Base-by-base conservation (phyloP, 2,329 filamentous ascomycete genomes). In the Penicillium sp. region DNA sequence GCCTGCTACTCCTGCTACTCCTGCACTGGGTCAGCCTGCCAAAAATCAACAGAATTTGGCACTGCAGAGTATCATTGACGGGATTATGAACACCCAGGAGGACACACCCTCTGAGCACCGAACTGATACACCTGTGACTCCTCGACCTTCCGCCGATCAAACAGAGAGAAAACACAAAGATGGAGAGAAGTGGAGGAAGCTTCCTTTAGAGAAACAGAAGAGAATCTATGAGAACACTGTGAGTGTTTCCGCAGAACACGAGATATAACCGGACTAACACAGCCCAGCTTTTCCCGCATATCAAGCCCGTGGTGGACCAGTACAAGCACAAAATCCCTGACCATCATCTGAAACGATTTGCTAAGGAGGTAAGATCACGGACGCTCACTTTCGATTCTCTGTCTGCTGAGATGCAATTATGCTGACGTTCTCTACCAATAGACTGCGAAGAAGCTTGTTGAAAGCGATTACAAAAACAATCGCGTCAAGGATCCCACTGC, bases 211-310 rank as follows among this genome's bases (percentile, higher is more conserved):
- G 64, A 97, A 97, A 77, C 91, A 94, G 76, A 96, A 92, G 84
- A 96, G 91, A 78, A 82, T 96, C 2, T 97, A 97, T 68, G 93
- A 97, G 74, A 93, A 93, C 70, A 96, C 92, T 51, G 91, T 96
- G 82, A 74, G 90, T 79, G 15, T 29, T 23, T 7, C 9, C 5
- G 17, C 38, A 21, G 1, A 10, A n/a, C 23, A 35, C 10, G 17
- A 21, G 2, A 39, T 19, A 36, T 39, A 6, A n/a, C 29, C 10
- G 2, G 19, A 48, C 62, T 66, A 53, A 66, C 59, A 70, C 27
- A 27, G 13, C 15, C 6, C 64, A 94, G 91, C 81, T 97, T 7
- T 90, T 89, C 70, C 91, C 91, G 6, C 87, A 91, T 56, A 88
- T 97, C 66, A 93, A 92, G 73, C 83, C 91, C 63, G 88, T 96